Evolutionary conservation across 2,329 filamentous ascomycete species (phyloP).

Genomic region (Tothia fuscella): DNA sequence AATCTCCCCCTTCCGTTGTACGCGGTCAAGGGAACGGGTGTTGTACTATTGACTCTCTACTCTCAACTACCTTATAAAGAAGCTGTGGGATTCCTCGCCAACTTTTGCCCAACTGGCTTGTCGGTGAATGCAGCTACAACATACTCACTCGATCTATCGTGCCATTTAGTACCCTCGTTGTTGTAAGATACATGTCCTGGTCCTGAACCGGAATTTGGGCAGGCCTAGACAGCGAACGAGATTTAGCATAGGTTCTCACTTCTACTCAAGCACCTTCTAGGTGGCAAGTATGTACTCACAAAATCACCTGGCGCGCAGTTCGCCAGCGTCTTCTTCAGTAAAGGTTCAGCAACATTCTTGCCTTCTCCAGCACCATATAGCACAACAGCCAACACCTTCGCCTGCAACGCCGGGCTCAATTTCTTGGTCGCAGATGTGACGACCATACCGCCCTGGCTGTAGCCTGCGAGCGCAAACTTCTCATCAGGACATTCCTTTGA

Average conservation of each 20-base stretch:
- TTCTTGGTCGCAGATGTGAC: neutral
- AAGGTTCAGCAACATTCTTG: neutral
- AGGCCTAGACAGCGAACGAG: neutral
- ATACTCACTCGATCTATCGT: neutral
- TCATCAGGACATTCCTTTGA: constrained; percentile 1
- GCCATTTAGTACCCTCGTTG: neutral
- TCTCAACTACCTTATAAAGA: no score
- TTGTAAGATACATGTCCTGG: neutral
- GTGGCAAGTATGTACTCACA: neutral
- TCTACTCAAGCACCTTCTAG: neutral
- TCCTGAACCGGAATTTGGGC: neutral
- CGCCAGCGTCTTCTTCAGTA: neutral
- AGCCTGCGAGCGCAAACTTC: constrained; percentile 4
- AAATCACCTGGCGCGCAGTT: neutral
- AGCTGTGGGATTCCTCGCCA: neutral
- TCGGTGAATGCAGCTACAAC: neutral
- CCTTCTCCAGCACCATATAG: neutral
- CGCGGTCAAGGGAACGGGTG: no score
- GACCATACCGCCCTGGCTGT: neutral
- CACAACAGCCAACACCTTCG: neutral
- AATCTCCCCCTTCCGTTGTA: no score
- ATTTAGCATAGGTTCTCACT: no score
- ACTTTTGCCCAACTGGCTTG: neutral
- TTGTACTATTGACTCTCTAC: no score
- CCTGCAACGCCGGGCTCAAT: neutral